These are phyloP conservation scores for Exserohilum turcica DNA, from an alignment of 2,329 filamentous ascomycete genomes.

Conservation along the genomic window DNA sequence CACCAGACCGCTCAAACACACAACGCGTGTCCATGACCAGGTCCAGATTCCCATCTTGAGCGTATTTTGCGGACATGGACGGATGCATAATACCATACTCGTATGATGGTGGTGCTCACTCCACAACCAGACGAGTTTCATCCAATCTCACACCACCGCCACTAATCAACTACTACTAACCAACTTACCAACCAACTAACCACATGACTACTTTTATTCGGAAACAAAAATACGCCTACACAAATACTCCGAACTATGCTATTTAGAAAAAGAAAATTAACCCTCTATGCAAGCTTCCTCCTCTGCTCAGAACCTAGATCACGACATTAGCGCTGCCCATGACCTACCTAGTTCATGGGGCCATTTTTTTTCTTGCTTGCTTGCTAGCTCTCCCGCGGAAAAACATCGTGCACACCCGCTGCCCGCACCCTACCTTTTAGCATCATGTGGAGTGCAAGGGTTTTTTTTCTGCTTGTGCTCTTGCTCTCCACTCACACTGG, in stretches of 20 bases:
- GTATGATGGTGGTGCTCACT: neutral
- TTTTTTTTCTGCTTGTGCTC: neutral
- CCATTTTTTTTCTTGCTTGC: neutral
- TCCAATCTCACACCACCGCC: neutral
- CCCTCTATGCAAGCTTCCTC: neutral
- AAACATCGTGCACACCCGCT: neutral
- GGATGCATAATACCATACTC: too few species aligned
- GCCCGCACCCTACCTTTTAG: neutral
- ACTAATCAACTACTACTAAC: too few species aligned
- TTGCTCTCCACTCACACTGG: neutral
- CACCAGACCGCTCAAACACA: neutral
- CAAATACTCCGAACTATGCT: too few species aligned
- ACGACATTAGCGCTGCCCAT: too few species aligned
- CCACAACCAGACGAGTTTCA: neutral
- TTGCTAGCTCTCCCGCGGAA: conserved; percentile 3
- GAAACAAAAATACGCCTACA: too few species aligned
- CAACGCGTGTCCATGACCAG: too few species aligned
- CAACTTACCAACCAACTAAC: too few species aligned
- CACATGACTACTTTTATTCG: too few species aligned
- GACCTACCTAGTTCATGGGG: too few species aligned
- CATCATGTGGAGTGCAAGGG: conserved; percentile 7
- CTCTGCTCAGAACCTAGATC: neutral
- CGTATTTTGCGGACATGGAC: too few species aligned
- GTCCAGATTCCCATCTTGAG: too few species aligned
- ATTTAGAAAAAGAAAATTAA: too few species aligned